Evolutionary conservation across 495 filamentous ascomycete species (phyloP).

Genomic region (Pyrenula aspistea): DNA sequence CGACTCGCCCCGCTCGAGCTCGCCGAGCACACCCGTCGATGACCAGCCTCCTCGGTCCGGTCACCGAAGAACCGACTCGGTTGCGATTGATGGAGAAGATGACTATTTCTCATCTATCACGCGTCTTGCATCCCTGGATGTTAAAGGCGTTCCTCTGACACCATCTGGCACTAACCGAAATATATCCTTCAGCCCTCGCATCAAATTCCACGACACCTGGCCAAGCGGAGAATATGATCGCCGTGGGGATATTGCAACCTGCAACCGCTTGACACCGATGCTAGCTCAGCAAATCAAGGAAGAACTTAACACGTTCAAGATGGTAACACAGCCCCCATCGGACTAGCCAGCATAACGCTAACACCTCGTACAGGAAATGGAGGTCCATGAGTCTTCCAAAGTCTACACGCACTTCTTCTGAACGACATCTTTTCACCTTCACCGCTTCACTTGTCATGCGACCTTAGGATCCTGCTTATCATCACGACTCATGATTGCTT

Average conservation of each 20-base stretch:
- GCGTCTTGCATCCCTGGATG: conserved; percentile 47
- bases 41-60: conserved; percentile 41
- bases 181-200: conserved; percentile 85
- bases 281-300: conserved; percentile 99
- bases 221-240: conserved; percentile 91
- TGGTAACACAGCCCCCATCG: conserved; percentile 49
- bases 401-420: conserved; percentile 99
- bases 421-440: conserved; percentile 1
- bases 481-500: neutral
- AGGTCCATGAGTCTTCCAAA: conserved; percentile 96
- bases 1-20: conserved; percentile 71
- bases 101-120: conserved; percentile 74
- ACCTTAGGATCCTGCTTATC: neutral
- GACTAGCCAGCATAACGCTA: conserved; percentile 18
- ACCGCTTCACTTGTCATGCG: neutral
- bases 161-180: conserved; percentile 55
- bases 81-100: conserved; percentile 69
- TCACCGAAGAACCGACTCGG: conserved; percentile 49
- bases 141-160: conserved; percentile 66
- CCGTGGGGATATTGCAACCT: conserved; percentile 91
- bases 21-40: conserved; percentile 70
- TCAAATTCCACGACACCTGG: conserved; percentile 95
- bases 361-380: conserved; percentile 75
- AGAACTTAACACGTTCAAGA: conserved; percentile 98
- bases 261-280: conserved; percentile 93